Base-by-base conservation (phyloP, 192 early-diverging fungal genomes). In the Podochytrium sp. region DNA sequence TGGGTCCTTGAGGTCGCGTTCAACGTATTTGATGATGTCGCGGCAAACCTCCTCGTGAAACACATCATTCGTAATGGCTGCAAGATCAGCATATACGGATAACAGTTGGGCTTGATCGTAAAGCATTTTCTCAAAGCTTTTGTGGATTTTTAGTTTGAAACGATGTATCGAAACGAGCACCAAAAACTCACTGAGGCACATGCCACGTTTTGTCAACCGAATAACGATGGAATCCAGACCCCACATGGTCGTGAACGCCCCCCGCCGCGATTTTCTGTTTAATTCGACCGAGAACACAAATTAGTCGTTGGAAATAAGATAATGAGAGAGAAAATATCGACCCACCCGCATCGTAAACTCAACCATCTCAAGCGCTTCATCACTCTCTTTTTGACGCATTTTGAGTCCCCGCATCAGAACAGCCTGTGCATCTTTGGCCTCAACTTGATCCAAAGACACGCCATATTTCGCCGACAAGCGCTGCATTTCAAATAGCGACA, bases 61-160 rank as follows among this genome's bases (percentile, higher is more conserved):
- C 0, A 71, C 3, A 34, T 90, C 79, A 38, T 84, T 77, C 2
- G 83, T 88, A 20, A 89, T 76, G 20, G 71, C 59, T 71, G 81
- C 86, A 0, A 76, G 74, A 23, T 79, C 80, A 1, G 74, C 42
- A 67, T 85, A 90, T 2, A 81, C 73, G 18, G 76, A 74, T 2
- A 85, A 62, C 5, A 90, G 79, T 72, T 90, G 89, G 4, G 85
- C 89, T 83, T 90, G 88, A 79, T 90, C 89, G 61, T 90, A 90
- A 12, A 90, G 80, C 89, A 90, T 90, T 57, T 90, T 90, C 55
- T 90, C 89, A 79, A 90, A 90, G 70, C 77, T 79, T 10, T 4
- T 25, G 37, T 42, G 56, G 3, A 7, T 3, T 12, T 29, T 20
- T 20, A 58, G 73, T 23, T 23, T 34, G 12, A 70, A 20, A 23